Evolutionary conservation across 1,284 basidiomycete species (phyloP).

Genomic region (Moniliophthora roreri): DNA sequence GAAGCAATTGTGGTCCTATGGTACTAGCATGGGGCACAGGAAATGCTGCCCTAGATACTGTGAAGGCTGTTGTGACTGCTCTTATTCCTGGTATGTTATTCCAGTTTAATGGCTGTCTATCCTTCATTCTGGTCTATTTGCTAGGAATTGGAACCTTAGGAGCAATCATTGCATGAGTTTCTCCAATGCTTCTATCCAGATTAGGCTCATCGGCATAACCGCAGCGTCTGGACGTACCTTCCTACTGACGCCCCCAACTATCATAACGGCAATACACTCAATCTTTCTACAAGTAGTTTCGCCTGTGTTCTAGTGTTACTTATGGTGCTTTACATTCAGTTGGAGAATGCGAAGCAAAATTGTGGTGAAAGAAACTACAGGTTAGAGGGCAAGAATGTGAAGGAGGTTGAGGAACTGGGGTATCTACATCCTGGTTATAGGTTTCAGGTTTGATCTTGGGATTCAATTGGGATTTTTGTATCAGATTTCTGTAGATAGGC

Average conservation of each 20-base stretch:
- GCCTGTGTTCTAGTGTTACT: conserved; percentile 30
- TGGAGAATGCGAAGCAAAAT: conserved; percentile 40
- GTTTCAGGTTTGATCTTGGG: conserved; percentile 40
- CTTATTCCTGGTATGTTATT: conserved; percentile 32
- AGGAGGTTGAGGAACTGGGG: conserved; percentile 39
- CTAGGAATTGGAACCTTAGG: conserved; percentile 37
- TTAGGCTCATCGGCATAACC: background rate
- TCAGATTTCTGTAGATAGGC: no score
- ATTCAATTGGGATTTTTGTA: no score
- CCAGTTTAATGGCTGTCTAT: background rate
- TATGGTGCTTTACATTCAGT: conserved; percentile 33
- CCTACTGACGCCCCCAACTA: conserved; percentile 40
- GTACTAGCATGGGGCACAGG: conserved; percentile 40
- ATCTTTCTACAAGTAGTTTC: conserved; percentile 34
- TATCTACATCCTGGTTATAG: conserved; percentile 43
- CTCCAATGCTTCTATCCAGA: background rate
- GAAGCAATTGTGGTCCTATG: conserved; percentile 33
- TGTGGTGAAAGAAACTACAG: conserved; percentile 40
- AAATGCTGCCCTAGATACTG: conserved; percentile 42
- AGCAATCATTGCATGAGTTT: conserved; percentile 38
- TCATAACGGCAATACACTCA: conserved; percentile 43
- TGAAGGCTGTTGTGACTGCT: conserved; percentile 38
- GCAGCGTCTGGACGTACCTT: conserved; percentile 39
- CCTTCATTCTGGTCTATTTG: conserved; percentile 2
- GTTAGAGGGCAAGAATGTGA: conserved; percentile 32